Conservation (phyloP, 345 rosid genomes). For the Citrus unshiu region DNA sequence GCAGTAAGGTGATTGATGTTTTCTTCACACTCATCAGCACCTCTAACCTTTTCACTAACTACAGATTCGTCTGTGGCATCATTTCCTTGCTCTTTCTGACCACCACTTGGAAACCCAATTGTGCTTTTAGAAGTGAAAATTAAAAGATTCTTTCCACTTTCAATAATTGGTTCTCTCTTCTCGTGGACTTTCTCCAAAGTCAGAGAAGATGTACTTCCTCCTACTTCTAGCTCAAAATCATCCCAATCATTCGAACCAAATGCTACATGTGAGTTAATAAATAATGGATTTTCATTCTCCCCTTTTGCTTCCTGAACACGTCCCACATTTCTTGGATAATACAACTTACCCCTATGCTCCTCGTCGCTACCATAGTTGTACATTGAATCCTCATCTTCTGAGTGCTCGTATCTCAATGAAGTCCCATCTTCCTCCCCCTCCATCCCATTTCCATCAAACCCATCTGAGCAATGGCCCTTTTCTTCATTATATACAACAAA, state of each 20-base stretch:
- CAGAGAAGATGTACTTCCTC: conserved; percentile 31
- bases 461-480: conserved; percentile 9
- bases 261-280: conserved; percentile 71
- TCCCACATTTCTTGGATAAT: conserved; percentile 22
- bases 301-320: conserved; percentile 19
- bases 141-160: conserved; percentile 20
- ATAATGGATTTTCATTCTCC: conserved; percentile 52
- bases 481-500: conserved; percentile 17
- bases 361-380: conserved; percentile 49
- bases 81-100: conserved; percentile 28
- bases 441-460: conserved; percentile 13
- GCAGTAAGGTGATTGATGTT: conserved; percentile 13
- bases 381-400: conserved; percentile 67
- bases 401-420: conserved; percentile 39
- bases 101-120: conserved; percentile 17
- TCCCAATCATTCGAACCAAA: conserved; percentile 90
- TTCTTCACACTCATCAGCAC: conserved; percentile 24
- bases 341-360: conserved; percentile 29
- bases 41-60: conserved; percentile 24
- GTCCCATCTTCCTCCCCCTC: conserved; percentile 35
- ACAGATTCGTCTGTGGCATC: conserved; percentile 20
- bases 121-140: conserved; percentile 15
- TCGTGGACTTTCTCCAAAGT: conserved; percentile 28
- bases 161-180: conserved; percentile 24
- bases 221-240: conserved; percentile 73